Evolutionary conservation across 2,329 filamentous ascomycete species (phyloP), one percentile per base, ranked within the genome.

Genomic region (Ophiognomonia clavigignenti-juglandacearum): DNA sequence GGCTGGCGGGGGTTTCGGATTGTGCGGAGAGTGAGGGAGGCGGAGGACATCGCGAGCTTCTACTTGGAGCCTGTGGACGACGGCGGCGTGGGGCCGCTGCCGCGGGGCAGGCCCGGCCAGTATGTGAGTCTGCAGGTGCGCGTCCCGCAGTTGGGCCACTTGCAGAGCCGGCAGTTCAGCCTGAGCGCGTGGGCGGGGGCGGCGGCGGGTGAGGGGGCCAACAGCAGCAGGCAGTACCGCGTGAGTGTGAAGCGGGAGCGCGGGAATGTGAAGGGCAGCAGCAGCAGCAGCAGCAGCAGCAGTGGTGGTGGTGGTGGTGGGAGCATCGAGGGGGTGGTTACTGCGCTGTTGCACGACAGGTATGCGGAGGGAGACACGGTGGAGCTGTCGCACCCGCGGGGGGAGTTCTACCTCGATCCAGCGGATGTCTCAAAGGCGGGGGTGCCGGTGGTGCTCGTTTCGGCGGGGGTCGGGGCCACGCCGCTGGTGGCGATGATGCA

Each of bases 111-210:
- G 35, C 84, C 86, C 0, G 87, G 87, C 29, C 85, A 90, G 64
- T 91, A 89, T 59, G 74, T 89, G 59, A 84, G 80, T 35, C 64
- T 90, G 43, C 78, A 78, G 54, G 63, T 85, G 1, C 69, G 74
- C 38, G 74, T 89, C 1, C 78, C 82, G 1, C 69, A 74, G 39
- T 71, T 85, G 19, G 76, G 77, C n/a, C 73, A 83, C 55, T 66
- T 74, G 48, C 88, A 92, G 64, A 80, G 81, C 48, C 70, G 87
- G 46, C 87, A 92, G 69, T 92, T 89, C 69, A 86, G 82, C 39
- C 71, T 92, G 47, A 85, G 80, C 58, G 81, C 86, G 56, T 72
- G 67, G 3, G 71, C 73, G 4, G 54, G n/a, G 70, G 73, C 39
- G 73, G 73, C 7, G 68, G 70, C n/a, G n/a, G n/a, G n/a, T n/a